Conservation (phyloP, 2,329 filamentous ascomycete species). For the Ophiostoma pallidulum region DNA sequence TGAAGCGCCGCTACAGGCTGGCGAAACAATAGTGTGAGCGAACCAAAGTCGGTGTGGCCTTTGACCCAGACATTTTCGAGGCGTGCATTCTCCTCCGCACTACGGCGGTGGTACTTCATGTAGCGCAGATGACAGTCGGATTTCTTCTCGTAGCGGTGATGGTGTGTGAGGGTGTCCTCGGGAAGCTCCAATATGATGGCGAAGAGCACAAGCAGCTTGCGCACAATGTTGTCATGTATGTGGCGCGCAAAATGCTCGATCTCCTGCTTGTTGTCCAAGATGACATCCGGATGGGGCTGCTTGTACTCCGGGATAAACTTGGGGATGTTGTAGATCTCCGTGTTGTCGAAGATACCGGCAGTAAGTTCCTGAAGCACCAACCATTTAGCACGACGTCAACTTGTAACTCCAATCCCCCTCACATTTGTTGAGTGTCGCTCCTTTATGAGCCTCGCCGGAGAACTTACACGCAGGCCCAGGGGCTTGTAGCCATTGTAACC, state of each 20-base stretch:
- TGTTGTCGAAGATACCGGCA: conserved; percentile 38
- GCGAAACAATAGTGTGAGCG: conserved; percentile 43
- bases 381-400: too few relatives aligned
- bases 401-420: too few relatives aligned
- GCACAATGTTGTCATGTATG: conserved; percentile 40
- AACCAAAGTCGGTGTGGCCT: conserved; percentile 46
- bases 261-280: conserved; percentile 39
- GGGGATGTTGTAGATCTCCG: conserved; percentile 51
- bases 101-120: conserved; percentile 44
- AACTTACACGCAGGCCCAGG: conserved; percentile 24
- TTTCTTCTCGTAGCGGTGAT: conserved; percentile 45
- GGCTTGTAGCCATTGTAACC: conserved; percentile 45
- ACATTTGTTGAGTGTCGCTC: too few relatives aligned
- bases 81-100: conserved; percentile 24
- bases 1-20: conserved; percentile 46
- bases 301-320: conserved; percentile 42
- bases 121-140: conserved; percentile 50
- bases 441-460: too few relatives aligned
- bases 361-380: conserved; percentile 9
- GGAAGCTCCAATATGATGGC: conserved; percentile 49
- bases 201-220: conserved; percentile 47
- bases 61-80: conserved; percentile 18
- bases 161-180: conserved; percentile 44
- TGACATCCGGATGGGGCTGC: conserved; percentile 34
- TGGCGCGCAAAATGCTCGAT: conserved; percentile 43